Percentiles rank a stretch among this genome's conserved stretches.
phyloP scores from a whole-genome alignment of 1,139 yeast species.

The Lodderomyces orthopsilosis region DNA sequence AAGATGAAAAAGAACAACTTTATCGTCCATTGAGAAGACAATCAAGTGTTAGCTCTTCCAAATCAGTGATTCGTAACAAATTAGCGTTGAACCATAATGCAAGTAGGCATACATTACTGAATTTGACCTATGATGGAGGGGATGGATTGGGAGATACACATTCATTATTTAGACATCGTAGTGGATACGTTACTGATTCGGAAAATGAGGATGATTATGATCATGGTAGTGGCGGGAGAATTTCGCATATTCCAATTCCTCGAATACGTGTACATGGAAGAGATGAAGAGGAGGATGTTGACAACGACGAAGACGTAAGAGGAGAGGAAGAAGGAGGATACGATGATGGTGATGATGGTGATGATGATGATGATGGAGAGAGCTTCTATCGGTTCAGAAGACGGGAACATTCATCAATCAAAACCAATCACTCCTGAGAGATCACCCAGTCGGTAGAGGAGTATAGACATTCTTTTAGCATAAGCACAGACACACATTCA shows the following conservation, averaged over 20 bases:
- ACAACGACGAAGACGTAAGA: constrained; percentile 1
- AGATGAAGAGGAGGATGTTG: constrained; percentile 5
- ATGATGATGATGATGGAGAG: constrained; percentile 6
- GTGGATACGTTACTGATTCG: constrained; percentile 20
- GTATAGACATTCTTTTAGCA: too few relatives aligned
- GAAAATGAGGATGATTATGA: constrained; percentile 15
- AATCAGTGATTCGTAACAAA: constrained; percentile 16
- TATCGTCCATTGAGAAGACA: constrained; percentile 3
- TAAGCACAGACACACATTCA: neutral
- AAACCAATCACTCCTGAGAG: neutral
- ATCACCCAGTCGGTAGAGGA: neutral
- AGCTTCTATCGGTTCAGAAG: constrained; percentile 12
- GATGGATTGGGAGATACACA: constrained; percentile 6
- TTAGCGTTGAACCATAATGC: constrained; percentile 11
- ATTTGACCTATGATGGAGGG: constrained; percentile 7
- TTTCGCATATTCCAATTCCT: neutral
- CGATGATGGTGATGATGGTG: constrained; percentile 4
- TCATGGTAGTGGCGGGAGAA: neutral
- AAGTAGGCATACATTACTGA: constrained; percentile 11
- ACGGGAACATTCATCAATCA: constrained; percentile 1
- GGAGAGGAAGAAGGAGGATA: neutral
- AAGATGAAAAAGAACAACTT: neutral
- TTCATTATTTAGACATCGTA: constrained; percentile 14
- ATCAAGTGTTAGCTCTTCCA: constrained; percentile 12
- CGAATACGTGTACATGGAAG: constrained; percentile 5